Conservation (phyloP, 2,329 filamentous ascomycete species). For the Hypocrella siamensis region DNA sequence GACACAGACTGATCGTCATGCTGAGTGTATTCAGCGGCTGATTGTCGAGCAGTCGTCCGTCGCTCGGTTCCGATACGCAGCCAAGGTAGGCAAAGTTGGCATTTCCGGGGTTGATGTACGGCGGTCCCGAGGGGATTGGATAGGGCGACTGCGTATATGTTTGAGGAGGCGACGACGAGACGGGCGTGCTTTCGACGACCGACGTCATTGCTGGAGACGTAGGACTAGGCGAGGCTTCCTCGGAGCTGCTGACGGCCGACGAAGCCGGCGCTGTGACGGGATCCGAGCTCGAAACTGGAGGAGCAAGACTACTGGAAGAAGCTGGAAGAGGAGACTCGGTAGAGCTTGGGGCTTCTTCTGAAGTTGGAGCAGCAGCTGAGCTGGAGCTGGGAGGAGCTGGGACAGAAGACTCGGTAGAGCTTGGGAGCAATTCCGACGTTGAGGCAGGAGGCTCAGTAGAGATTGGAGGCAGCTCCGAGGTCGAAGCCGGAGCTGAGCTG, state of each 20-base stretch:
- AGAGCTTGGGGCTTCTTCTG: no score
- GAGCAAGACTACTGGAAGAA: no score
- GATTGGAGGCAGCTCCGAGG: conserved; percentile 1
- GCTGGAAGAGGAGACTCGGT: no score
- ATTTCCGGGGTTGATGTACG: conserved; percentile 16
- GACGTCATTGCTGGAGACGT: no score
- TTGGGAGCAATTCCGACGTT: not conserved
- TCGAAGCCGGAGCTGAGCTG: not conserved
- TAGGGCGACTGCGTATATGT: conserved; percentile 6
- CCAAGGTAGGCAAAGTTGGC: conserved; percentile 21
- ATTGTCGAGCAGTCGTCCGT: conserved; percentile 14
- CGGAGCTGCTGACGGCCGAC: no score
- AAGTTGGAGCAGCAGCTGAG: no score
- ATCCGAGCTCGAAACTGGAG: no score
- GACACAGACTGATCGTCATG: conserved; percentile 19
- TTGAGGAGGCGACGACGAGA: not conserved
- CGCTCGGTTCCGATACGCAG: conserved; percentile 17
- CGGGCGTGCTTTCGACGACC: no score
- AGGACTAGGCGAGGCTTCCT: no score
- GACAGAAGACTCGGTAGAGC: not conserved
- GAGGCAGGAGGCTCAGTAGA: conserved; percentile 1
- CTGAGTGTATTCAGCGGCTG: conserved; percentile 14
- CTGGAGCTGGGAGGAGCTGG: no score
- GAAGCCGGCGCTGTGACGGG: no score
- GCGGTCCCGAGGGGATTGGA: conserved; percentile 10